Percentiles rank a stretch among this genome's conserved stretches.
Evolutionary conservation across 352 stramenopile genomes (phyloP).

Genomic region (Pythium brassicae): DNA sequence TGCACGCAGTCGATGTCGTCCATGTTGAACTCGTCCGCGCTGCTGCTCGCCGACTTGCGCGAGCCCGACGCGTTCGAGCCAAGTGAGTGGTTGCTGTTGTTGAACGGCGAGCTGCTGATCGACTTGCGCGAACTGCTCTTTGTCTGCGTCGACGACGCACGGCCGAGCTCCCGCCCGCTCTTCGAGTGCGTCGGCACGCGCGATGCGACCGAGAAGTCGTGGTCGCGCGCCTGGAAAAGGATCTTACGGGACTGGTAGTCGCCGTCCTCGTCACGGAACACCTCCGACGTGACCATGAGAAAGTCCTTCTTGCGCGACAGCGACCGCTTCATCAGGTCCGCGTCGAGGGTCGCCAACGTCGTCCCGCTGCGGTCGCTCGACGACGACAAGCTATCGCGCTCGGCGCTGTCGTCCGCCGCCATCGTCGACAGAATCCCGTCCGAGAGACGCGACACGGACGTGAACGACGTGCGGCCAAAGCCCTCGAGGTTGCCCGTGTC

Average conservation of each 20-base stretch:
- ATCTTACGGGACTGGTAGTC: slow-evolving; percentile 88
- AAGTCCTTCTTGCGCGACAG: slow-evolving; percentile 88
- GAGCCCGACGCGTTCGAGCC: slow-evolving; percentile 31
- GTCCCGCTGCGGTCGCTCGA: slow-evolving; percentile 26
- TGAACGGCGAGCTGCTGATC: slow-evolving; percentile 28
- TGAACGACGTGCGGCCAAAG: slow-evolving; percentile 72
- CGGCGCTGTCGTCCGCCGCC: slow-evolving; percentile 18
- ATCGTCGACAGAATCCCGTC: slow-evolving; percentile 28
- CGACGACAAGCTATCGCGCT: slow-evolving; percentile 47
- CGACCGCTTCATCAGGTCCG: slow-evolving; percentile 77
- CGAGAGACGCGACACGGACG: slow-evolving; percentile 59
- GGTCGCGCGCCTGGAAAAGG: slow-evolving; percentile 79
- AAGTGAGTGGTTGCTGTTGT: slow-evolving; percentile 38
- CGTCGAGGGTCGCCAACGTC: slow-evolving; percentile 37
- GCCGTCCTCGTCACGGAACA: slow-evolving; percentile 81
- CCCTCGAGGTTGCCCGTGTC: slow-evolving; percentile 47
- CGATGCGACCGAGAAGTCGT: slow-evolving; percentile 84
- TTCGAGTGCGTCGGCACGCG: slow-evolving; percentile 68
- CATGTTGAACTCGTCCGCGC: slow-evolving; percentile 58
- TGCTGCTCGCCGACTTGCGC: slow-evolving; percentile 27
- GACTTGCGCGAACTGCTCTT: slow-evolving; percentile 57
- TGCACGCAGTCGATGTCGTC: slow-evolving; percentile 75
- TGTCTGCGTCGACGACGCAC: slow-evolving; percentile 35
- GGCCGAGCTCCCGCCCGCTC: slow-evolving; percentile 50
- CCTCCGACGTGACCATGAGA: slow-evolving; percentile 87